Percentiles rank a stretch among this genome's conserved stretches.
Evolutionary conservation across 495 filamentous ascomycete species (phyloP).

Genomic region (Penicillium crystallinum): DNA sequence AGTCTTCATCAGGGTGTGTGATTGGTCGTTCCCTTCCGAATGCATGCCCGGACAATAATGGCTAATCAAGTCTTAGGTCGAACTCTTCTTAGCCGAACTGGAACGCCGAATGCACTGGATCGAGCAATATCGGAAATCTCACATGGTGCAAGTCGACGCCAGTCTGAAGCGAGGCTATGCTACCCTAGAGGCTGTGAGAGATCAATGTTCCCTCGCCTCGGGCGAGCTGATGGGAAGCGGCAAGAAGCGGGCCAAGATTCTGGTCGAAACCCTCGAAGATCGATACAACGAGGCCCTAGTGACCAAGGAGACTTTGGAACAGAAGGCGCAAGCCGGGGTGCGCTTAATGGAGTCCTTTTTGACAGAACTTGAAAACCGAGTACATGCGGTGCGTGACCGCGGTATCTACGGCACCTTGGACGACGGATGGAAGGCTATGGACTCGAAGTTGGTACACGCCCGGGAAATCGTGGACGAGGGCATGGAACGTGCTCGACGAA

Average conservation of each 20-base stretch:
- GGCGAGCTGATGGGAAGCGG: slow-evolving; percentile 87
- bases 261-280: slow-evolving; percentile 91
- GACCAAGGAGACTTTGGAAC: slow-evolving; percentile 79
- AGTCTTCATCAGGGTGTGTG: slow-evolving; percentile 56
- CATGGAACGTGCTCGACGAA: slow-evolving; percentile 70
- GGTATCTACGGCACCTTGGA: slow-evolving; percentile 57
- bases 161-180: slow-evolving; percentile 76
- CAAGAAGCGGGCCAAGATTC: slow-evolving; percentile 72
- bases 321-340: slow-evolving; percentile 84
- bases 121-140: slow-evolving; percentile 80
- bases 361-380: slow-evolving; percentile 74
- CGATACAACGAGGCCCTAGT: slow-evolving; percentile 84
- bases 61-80: slow-evolving; percentile 52
- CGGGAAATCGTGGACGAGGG: slow-evolving; percentile 80
- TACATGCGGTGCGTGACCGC: slow-evolving; percentile 65
- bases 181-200: slow-evolving; percentile 80
- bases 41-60: slow-evolving; percentile 16
- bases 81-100: slow-evolving; percentile 83
- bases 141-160: slow-evolving; percentile 73
- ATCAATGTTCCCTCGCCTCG: slow-evolving; percentile 84
- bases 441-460: slow-evolving; percentile 68
- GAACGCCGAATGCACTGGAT: slow-evolving; percentile 82
- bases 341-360: slow-evolving; percentile 79
- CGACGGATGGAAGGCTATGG: slow-evolving; percentile 65
- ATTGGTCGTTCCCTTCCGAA: background rate